Conservation (phyloP, 2,329 filamentous ascomycete genomes). For the Diplocarpon rosae region DNA sequence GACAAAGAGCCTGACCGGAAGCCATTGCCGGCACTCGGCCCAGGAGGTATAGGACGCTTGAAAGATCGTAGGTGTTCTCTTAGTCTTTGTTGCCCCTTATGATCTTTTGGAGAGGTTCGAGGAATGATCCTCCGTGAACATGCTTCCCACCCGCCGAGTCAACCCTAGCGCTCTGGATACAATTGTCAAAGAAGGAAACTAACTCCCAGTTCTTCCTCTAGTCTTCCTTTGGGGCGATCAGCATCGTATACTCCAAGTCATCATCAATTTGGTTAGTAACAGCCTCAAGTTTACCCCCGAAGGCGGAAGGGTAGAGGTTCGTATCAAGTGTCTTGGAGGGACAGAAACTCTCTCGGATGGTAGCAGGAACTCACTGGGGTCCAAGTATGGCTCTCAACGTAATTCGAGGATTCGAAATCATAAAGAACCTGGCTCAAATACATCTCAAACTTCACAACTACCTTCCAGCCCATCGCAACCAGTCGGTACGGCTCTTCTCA, state of each 20-base stretch:
- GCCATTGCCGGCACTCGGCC: constrained; percentile 47
- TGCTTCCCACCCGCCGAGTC: no score
- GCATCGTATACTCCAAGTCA: constrained; percentile 80
- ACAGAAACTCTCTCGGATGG: constrained; percentile 18
- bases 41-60: constrained; percentile 23
- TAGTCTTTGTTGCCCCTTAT: no score
- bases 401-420: constrained; percentile 17
- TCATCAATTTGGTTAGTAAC: constrained; percentile 89
- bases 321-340: constrained; percentile 63
- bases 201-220: no score
- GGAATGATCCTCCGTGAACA: no score
- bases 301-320: constrained; percentile 63
- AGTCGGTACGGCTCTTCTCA: constrained; percentile 44
- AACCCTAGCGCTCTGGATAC: no score
- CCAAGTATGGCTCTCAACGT: constrained; percentile 22
- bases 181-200: no score
- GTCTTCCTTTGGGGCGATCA: constrained; percentile 77
- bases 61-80: not conserved
- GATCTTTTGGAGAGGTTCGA: no score
- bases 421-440: constrained; percentile 28
- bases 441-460: constrained; percentile 38
- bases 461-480: constrained; percentile 23
- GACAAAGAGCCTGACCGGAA: constrained; percentile 17
- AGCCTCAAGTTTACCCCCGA: constrained; percentile 81
- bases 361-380: constrained; percentile 23